A percentile compares a stretch with the other conserved stretches of the same genome.
phyloP scores from a whole-genome alignment of 1,284 basidiomycete species.

The Peniophora sp. region DNA sequence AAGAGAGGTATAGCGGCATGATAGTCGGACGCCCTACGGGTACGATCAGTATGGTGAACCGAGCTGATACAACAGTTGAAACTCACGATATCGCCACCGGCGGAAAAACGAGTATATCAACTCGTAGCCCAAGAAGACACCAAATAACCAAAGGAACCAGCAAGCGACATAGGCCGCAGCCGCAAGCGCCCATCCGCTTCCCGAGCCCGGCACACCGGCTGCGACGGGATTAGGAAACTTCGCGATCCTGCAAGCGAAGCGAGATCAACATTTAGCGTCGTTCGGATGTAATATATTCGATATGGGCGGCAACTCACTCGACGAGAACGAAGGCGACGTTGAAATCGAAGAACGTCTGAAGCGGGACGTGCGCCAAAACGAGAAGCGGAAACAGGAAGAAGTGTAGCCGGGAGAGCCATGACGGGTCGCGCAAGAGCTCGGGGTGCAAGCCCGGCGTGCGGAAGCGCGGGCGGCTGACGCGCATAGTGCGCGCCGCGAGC shows the following conservation, averaged over 20 bases:
- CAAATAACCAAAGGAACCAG: constrained; percentile 66
- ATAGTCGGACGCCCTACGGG: constrained; percentile 68
- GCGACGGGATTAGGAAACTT: constrained; percentile 61
- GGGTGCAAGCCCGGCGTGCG: constrained; percentile 53
- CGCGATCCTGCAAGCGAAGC: constrained; percentile 40
- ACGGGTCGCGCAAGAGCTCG: constrained; percentile 56
- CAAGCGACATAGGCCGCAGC: constrained; percentile 74
- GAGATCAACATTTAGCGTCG: constrained; percentile 6
- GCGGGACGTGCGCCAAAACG: constrained; percentile 59
- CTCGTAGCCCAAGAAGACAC: constrained; percentile 77
- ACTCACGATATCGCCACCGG: constrained; percentile 79
- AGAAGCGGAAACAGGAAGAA: constrained; percentile 62
- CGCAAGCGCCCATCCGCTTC: constrained; percentile 68
- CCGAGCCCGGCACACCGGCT: constrained; percentile 58
- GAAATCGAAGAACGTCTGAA: constrained; percentile 78
- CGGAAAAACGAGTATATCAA: constrained; percentile 72
- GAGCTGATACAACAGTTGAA: background rate
- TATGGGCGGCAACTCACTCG: constrained; percentile 44
- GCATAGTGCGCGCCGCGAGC: constrained; percentile 30
- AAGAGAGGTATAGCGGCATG: constrained; percentile 74
- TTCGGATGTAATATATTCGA: constrained; percentile 1
- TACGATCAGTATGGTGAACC: background rate
- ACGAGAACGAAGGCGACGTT: constrained; percentile 71
- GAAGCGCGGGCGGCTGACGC: constrained; percentile 49
- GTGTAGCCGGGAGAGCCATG: constrained; percentile 44